Evolutionary conservation across 192 early-diverging fungal genomes (phyloP), one percentile per base, ranked within the genome.

Genomic region (Ambispora gerdemannii): DNA sequence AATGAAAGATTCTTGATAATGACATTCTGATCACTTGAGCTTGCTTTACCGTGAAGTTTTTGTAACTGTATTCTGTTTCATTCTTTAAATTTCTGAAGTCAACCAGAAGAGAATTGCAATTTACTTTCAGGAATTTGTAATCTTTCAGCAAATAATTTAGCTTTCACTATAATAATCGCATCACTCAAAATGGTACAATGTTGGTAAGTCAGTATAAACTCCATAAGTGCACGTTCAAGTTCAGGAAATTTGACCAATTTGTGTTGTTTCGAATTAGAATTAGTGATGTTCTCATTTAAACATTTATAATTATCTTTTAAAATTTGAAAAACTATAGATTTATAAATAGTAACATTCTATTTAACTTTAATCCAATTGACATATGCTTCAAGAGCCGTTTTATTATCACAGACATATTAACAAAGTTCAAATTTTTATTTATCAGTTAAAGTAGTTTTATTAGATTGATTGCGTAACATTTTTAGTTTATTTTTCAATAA

Each of bases 31-130:
- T 71, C 24, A 27, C 19, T 17, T 1, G 34, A 72, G 61, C 27
- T 15, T 38, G 27, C 36, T 72, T 72, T 30, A 11, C 70, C 59
- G 8, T 72, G 38, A 1, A 63, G 38, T 49, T 72, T 72, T 47
- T 28, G 1, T 50, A 47, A 38, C 27, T 66, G 68, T 6, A 81
- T 56, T 3, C 72, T 72, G 63, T 81, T 74, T 27, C 64, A 43
- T 35, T 72, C 25, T 58, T 81, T 81, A 52, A 80, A 80, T 51
- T 78, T 80, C 63, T 71, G 60, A 28, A 80, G 64, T 74, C 75
- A 80, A 2, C 79, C 74, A 49, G 59, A 67, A 24, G 76, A 80
- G 43, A 80, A 80, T 13, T 52, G 30, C 22, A 80, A 58, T 47
- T 53, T 63, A 2, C 50, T 49, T 19, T 66, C 20, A 0, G 67